Evolutionary conservation across 257 asterid genomes (phyloP).

Genomic region (Ocimum tenuiflorum): DNA sequence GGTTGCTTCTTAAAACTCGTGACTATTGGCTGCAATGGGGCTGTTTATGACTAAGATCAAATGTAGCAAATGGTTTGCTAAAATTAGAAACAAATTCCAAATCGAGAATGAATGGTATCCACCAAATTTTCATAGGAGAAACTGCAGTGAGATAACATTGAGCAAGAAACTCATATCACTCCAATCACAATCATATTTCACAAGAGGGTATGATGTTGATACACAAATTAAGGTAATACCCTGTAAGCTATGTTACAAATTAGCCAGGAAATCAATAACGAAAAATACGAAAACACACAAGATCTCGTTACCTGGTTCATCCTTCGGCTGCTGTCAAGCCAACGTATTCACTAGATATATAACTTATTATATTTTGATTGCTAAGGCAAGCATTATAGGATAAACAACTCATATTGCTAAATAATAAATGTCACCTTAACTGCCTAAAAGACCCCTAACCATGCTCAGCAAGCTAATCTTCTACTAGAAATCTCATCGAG

Average conservation of each 20-base stretch:
- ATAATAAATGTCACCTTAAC: no score
- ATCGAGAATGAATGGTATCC: neutral
- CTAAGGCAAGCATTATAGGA: no score
- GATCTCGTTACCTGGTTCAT: no score
- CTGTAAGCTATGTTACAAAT: no score
- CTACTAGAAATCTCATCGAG: neutral
- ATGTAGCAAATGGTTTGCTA: neutral
- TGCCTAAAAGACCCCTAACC: no score
- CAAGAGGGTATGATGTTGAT: neutral
- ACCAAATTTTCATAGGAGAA: neutral
- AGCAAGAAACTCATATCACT: neutral
- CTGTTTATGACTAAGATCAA: neutral
- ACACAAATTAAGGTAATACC: neutral
- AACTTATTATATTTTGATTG: no score
- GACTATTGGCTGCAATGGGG: neutral
- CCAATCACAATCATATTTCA: neutral
- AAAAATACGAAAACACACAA: no score
- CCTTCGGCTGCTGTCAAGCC: no score
- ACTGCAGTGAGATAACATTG: neutral
- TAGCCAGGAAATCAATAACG: no score
- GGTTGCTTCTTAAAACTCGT: neutral
- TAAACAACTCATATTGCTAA: no score
- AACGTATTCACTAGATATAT: no score
- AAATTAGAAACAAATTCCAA: neutral
- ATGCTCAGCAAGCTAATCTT: no score